These are phyloP conservation scores for Tephrocybe sp. DNA, from an alignment of 768 basidiomycete species.

Conservation along the genomic window DNA sequence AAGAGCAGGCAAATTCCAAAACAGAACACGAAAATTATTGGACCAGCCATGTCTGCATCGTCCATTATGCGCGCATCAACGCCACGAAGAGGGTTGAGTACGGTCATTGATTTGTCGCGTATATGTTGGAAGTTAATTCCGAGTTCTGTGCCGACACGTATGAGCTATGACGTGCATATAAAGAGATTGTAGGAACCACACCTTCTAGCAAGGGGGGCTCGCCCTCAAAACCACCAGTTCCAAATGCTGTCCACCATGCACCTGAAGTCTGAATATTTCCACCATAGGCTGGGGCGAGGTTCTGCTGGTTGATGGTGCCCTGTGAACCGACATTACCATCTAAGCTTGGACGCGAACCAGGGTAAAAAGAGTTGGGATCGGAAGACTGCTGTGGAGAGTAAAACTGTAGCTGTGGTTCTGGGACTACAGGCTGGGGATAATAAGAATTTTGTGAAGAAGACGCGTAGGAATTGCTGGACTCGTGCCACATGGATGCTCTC, in stretches of 20 bases:
- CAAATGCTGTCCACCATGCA: constrained; percentile 95
- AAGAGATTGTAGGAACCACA: constrained; percentile 28
- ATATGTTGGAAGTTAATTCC: constrained; percentile 99
- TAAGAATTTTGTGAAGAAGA: constrained; percentile 61
- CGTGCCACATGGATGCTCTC: constrained; percentile 67
- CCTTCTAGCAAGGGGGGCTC: constrained; percentile 96
- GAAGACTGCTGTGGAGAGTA: constrained; percentile 52
- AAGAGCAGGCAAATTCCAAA: constrained; percentile 92
- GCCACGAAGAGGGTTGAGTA: constrained; percentile 84
- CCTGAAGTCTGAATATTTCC: constrained; percentile 74
- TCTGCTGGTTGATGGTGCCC: constrained; percentile 45
- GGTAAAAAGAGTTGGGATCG: constrained; percentile 60
- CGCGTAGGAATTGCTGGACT: constrained; percentile 56
- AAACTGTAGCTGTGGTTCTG: constrained; percentile 70
- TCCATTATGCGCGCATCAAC: constrained; percentile 97
- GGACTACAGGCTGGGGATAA: constrained; percentile 49
- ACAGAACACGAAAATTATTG: constrained; percentile 91
- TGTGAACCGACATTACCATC: constrained; percentile 66
- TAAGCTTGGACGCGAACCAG: constrained; percentile 70
- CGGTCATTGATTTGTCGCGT: constrained; percentile 88
- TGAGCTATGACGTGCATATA: neutral
- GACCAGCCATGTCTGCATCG: constrained; percentile 96
- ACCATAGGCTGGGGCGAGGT: constrained; percentile 49
- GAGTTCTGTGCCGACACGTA: constrained; percentile 57
- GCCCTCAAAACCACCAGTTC: constrained; percentile 92